Evolutionary conservation across 2,329 filamentous ascomycete genomes (phyloP).

Genomic region (Alternaria sp.): DNA sequence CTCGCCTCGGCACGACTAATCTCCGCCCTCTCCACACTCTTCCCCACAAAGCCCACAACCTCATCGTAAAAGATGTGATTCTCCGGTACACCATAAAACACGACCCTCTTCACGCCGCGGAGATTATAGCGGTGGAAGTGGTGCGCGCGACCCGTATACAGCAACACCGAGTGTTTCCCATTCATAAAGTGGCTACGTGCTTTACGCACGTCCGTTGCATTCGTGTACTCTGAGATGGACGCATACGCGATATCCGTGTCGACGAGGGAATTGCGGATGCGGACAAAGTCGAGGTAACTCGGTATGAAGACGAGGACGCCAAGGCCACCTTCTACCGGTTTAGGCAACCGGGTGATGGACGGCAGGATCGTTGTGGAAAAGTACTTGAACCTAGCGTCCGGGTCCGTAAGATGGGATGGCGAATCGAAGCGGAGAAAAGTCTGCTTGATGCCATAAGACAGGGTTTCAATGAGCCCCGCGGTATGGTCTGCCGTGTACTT

Average conservation of each 20-base stretch:
- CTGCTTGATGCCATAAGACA: slow-evolving; percentile 78
- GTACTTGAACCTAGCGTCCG: slow-evolving; percentile 88
- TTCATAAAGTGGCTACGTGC: slow-evolving; percentile 87
- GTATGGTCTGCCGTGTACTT: slow-evolving; percentile 73
- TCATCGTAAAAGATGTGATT: slow-evolving; percentile 85
- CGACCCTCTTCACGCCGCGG: slow-evolving; percentile 80
- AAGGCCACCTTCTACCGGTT: slow-evolving; percentile 60
- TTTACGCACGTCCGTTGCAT: slow-evolving; percentile 78
- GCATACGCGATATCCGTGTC: slow-evolving; percentile 78
- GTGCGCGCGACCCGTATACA: slow-evolving; percentile 96
- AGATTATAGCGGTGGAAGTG: slow-evolving; percentile 92
- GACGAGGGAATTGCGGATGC: slow-evolving; percentile 90
- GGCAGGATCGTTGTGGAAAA: slow-evolving; percentile 86
- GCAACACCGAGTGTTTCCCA: slow-evolving; percentile 80
- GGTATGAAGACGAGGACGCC: slow-evolving; percentile 91
- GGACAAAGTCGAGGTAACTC: slow-evolving; percentile 93
- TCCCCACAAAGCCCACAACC: slow-evolving; percentile 71
- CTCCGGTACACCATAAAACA: slow-evolving; percentile 90
- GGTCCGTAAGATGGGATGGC: slow-evolving; percentile 74
- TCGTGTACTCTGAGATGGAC: slow-evolving; percentile 86
- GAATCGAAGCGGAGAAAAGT: slow-evolving; percentile 89
- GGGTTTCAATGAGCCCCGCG: slow-evolving; percentile 73
- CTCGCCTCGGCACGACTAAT: slow-evolving; percentile 60
- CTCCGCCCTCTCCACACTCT: slow-evolving; percentile 64
- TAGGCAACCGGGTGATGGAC: slow-evolving; percentile 72